A percentile compares a stretch with the other conserved stretches of the same genome.
Conservation (phyloP, 768 basidiomycete species). For the Crucibulum laeve region DNA sequence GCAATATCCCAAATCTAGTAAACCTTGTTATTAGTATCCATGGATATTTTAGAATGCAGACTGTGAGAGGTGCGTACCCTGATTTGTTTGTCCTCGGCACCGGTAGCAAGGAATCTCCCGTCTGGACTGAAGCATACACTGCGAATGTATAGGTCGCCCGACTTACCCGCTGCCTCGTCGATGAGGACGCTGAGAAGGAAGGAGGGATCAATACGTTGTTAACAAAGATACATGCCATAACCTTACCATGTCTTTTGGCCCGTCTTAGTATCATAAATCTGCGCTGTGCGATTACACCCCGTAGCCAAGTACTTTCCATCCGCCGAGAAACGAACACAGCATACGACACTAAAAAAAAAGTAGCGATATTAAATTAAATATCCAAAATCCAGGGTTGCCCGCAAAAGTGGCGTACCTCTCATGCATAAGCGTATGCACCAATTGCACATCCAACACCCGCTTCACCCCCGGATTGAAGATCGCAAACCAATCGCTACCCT, state of each 20-base stretch:
- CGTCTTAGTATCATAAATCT: slow-evolving; percentile 91
- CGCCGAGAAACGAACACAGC: slow-evolving; percentile 91
- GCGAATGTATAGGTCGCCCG: slow-evolving; percentile 36
- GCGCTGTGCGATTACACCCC: slow-evolving; percentile 93
- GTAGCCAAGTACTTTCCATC: slow-evolving; percentile 93
- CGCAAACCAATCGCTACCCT: slow-evolving; percentile 87
- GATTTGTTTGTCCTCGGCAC: slow-evolving; percentile 88
- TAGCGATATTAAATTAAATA: not conserved
- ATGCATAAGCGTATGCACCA: slow-evolving; percentile 87
- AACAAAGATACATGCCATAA: not conserved
- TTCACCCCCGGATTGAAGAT: slow-evolving; percentile 82
- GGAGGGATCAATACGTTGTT: not conserved
- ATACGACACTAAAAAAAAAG: slow-evolving; percentile 41
- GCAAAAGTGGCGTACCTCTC: slow-evolving; percentile 58
- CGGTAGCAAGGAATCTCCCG: slow-evolving; percentile 86
- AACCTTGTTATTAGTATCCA: slow-evolving; percentile 30
- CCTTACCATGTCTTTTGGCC: slow-evolving; percentile 80
- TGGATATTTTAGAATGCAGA: slow-evolving; percentile 10
- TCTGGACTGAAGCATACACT: slow-evolving; percentile 87
- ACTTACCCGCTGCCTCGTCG: slow-evolving; percentile 20
- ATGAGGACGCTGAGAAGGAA: slow-evolving; percentile 23
- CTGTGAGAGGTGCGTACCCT: slow-evolving; percentile 45
- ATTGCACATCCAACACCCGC: slow-evolving; percentile 68
- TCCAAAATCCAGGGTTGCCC: not conserved
- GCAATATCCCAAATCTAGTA: slow-evolving; percentile 84